Base-by-base conservation (phyloP, 306 rosid genomes). In the Senna tora region DNA sequence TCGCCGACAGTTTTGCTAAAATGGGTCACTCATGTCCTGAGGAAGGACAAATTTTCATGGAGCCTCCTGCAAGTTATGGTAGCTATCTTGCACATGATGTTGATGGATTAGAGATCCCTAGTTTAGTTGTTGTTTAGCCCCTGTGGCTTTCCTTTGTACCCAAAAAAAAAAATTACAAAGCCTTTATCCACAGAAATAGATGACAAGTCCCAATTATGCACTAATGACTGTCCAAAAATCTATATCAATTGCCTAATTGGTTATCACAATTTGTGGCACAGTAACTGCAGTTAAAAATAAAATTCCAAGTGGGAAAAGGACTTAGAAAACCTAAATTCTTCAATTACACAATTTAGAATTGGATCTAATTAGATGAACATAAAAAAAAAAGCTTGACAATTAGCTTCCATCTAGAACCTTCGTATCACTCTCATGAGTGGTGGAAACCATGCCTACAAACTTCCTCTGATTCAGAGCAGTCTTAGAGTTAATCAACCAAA, bases 391-490 rank as follows among this genome's bases (percentile, higher is more conserved):
- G 71, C 9, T 15, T 15, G 66, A 63, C 43, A 67, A 47, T 77
- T 82, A 93, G 94, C 98, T 93, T 75, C 98, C 98, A 77, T 93
- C 97, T 30, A 97, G 97, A 85, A n/a, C n/a, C n/a, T n/a, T n/a
- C n/a, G n/a, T n/a, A n/a, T n/a, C n/a, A n/a, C n/a, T n/a, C n/a
- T n/a, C n/a, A n/a, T n/a, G n/a, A n/a, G n/a, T n/a, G n/a, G n/a
- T n/a, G n/a, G n/a, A n/a, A n/a, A n/a, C n/a, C n/a, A n/a, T n/a
- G n/a, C n/a, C n/a, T n/a, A n/a, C n/a, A n/a, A n/a, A n/a, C n/a
- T n/a, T n/a, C n/a, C n/a, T n/a, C n/a, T n/a, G n/a, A n/a, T n/a
- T n/a, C n/a, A n/a, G n/a, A n/a, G n/a, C n/a, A n/a, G n/a, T n/a
- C n/a, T n/a, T n/a, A n/a, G n/a, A n/a, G n/a, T n/a, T n/a, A n/a